Conservation (phyloP, 495 filamentous ascomycete species). For the Aspergillus cristatus region DNA sequence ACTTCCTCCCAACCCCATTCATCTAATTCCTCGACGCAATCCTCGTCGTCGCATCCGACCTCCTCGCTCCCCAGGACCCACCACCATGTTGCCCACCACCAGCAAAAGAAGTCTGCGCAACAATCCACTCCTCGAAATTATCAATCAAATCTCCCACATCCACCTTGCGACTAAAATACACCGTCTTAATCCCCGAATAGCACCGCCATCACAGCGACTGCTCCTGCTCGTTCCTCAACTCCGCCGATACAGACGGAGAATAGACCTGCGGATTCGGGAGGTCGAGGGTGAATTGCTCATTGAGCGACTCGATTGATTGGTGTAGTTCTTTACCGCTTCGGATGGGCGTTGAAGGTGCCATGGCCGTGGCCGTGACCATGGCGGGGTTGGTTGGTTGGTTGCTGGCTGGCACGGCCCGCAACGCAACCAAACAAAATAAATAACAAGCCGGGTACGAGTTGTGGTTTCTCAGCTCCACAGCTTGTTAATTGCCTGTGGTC, state of each 20-base stretch:
- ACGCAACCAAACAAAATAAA: too few species aligned
- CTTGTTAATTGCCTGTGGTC: too few species aligned
- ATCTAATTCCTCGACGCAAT: background rate
- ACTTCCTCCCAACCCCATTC: background rate
- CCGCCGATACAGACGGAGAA: slow-evolving; percentile 9
- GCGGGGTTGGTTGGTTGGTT: too few species aligned
- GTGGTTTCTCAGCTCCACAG: too few species aligned
- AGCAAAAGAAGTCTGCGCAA: background rate
- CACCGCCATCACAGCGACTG: slow-evolving; percentile 5
- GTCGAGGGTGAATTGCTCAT: slow-evolving; percentile 16
- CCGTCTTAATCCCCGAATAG: slow-evolving; percentile 8
- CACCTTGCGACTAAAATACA: slow-evolving; percentile 12
- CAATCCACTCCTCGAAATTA: slow-evolving; percentile 22
- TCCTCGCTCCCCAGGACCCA: background rate
- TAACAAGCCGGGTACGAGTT: too few species aligned
- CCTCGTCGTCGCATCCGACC: background rate
- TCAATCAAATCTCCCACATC: slow-evolving; percentile 11
- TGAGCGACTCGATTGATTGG: slow-evolving; percentile 13
- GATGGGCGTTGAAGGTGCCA: slow-evolving; percentile 10
- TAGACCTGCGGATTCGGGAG: slow-evolving; percentile 14
- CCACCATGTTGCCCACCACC: too few species aligned
- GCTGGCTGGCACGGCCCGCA: too few species aligned
- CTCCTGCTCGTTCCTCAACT: background rate
- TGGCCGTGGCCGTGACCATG: background rate
- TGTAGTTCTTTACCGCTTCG: slow-evolving; percentile 11